Evolutionary conservation across 2,329 filamentous ascomycete genomes (phyloP), one percentile per base, ranked within the genome.

Genomic region (Purpureocillium takamizusanense): DNA sequence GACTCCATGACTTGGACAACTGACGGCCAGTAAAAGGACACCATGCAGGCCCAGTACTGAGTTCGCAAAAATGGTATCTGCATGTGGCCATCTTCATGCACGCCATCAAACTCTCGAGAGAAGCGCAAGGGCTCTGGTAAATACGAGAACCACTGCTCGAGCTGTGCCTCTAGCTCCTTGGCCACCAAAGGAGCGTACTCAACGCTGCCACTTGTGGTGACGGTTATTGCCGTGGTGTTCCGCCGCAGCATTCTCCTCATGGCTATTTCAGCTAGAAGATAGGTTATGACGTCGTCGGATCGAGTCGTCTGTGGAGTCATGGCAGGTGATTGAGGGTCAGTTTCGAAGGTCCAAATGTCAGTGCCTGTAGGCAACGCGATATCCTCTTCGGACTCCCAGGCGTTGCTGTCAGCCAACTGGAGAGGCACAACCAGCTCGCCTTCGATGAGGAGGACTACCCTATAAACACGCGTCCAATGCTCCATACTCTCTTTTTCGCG

Each of bases 1-100:
- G 37, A 28, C 11, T 39, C 37, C 37, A 39, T 39, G n/a, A 39
- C 37, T 68, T 72, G 0, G 79, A 78, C 3, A 5, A 52, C 46
- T 3, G 53, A 51, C 6, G 53, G 53, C 53, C 53, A 55, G 45
- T 55, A 55, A 25, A 54, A 55, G 11, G 44, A 47, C 21, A 47
- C 40, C 34, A 47, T 49, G 43, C 50, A 55, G 37, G 45, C 51
- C 40, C 48, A 52, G 34, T 52, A 56, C 40, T 55, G 52, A 8
- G 52, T 49, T 13, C 45, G 48, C 5, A 56, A 17, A 35, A 39
- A 39, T 10, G 37, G 17, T 16, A 32, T 39, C 32, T 39, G 37
- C 14, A 39, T 17, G 11, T 31, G 35, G 23, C 31, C 17, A 18
- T 39, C 37, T 7, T 33, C 16, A 18, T 39, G 37, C 32, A 35